Evolutionary conservation across 345 rosid genomes (phyloP).

Genomic region (Erucastrum elatum): DNA sequence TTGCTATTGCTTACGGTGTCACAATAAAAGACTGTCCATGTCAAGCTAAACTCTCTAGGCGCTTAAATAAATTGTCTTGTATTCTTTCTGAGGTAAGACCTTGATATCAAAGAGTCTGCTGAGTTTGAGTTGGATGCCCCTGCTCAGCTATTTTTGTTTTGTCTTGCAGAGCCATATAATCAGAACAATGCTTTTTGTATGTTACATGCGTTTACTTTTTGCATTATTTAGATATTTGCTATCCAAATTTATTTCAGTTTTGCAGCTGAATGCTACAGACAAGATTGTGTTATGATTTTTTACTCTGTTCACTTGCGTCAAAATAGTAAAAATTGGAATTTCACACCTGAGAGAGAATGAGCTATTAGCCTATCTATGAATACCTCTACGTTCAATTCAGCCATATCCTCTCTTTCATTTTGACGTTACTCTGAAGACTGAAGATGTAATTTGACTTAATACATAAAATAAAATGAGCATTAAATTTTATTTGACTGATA

Average conservation of each 20-base stretch:
- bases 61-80: not conserved
- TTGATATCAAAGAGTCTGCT: not conserved
- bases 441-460: not conserved
- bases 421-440: not conserved
- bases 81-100: not conserved
- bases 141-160: not conserved
- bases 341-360: too few species aligned
- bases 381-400: too few species aligned
- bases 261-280: too few species aligned
- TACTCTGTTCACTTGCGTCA: too few species aligned
- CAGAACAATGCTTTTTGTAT: too few species aligned
- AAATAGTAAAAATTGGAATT: too few species aligned
- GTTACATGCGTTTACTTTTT: too few species aligned
- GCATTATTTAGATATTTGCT: too few species aligned
- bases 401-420: not conserved
- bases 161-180: not conserved
- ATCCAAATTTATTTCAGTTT: too few species aligned
- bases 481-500: constrained; percentile 3
- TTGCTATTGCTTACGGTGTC: too few species aligned
- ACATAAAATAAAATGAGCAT: not conserved
- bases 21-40: not conserved
- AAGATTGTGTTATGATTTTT: too few species aligned
- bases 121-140: not conserved
- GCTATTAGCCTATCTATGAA: too few species aligned
- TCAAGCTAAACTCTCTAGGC: not conserved